These are phyloP conservation scores for Acer negundo DNA, from an alignment of 345 rosid species.

Conservation along the genomic window DNA sequence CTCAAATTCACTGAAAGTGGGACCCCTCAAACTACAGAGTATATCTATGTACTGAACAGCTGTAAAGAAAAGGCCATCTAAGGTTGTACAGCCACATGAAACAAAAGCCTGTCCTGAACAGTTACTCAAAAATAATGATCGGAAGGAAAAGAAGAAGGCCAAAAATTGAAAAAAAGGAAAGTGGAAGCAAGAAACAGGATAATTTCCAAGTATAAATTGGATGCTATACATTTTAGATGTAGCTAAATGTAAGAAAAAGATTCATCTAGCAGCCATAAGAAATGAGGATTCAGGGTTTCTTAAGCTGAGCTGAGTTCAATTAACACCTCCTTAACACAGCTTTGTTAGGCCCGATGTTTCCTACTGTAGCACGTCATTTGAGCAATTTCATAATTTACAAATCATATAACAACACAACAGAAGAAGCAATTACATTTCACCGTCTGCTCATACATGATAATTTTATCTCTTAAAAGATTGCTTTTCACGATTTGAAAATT, in stretches of 20 bases:
- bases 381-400: not conserved
- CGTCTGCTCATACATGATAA: not conserved
- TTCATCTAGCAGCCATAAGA: conserved; percentile 17
- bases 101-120: not conserved
- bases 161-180: not conserved
- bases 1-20: conserved; percentile 31
- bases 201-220: not conserved
- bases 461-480: not conserved
- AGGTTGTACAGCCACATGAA: conserved; percentile 12
- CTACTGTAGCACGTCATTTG: too few species aligned
- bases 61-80: conserved; percentile 8
- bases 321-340: conserved; percentile 1
- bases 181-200: not conserved
- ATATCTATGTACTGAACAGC: conserved; percentile 17
- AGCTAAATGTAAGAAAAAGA: not conserved
- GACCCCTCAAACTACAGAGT: conserved; percentile 22
- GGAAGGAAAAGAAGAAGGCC: not conserved
- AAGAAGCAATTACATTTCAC: not conserved
- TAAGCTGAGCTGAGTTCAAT: conserved; percentile 1
- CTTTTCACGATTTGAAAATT: too few species aligned
- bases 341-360: too few species aligned
- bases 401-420: not conserved
- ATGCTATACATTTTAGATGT: not conserved
- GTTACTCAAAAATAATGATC: not conserved
- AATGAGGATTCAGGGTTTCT: not conserved